Evolutionary conservation across 208 protist species (phyloP).

Genomic region (Acanthamoeba healyi): DNA sequence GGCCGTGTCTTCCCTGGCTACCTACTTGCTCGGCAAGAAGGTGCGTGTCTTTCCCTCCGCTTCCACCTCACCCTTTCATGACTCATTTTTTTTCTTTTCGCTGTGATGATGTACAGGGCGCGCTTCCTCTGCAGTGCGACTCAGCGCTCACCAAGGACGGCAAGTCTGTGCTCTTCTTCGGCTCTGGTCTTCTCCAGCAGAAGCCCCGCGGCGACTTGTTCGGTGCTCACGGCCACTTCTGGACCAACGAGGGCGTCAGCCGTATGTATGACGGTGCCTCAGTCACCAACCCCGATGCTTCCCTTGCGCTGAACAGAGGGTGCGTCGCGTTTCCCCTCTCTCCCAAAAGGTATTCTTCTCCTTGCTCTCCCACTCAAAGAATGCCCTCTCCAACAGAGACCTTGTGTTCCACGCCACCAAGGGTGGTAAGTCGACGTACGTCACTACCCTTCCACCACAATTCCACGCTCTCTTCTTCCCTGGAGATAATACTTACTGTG

Average conservation of each 20-base stretch:
- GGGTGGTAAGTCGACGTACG: constrained; percentile 66
- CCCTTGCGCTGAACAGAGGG: constrained; percentile 55
- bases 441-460: background rate
- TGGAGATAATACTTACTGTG: no score
- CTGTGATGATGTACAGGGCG: constrained; percentile 10
- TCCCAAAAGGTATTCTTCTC: background rate
- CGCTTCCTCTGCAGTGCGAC: constrained; percentile 60
- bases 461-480: background rate
- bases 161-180: constrained; percentile 59
- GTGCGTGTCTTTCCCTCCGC: background rate
- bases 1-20: constrained; percentile 47
- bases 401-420: constrained; percentile 50
- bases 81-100: background rate
- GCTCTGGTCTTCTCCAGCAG: constrained; percentile 37
- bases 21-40: constrained; percentile 57
- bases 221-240: constrained; percentile 48
- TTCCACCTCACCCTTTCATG: background rate
- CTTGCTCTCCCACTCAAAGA: background rate
- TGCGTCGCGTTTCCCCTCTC: background rate
- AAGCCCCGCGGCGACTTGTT: constrained; percentile 69
- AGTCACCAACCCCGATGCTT: constrained; percentile 2
- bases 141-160: constrained; percentile 59
- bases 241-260: constrained; percentile 60
- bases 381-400: constrained; percentile 17
- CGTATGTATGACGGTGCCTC: constrained; percentile 66